A percentile compares a stretch with the other conserved stretches of the same genome.
phyloP scores from a whole-genome alignment of 768 basidiomycete genomes.

The Leccinum broughii region DNA sequence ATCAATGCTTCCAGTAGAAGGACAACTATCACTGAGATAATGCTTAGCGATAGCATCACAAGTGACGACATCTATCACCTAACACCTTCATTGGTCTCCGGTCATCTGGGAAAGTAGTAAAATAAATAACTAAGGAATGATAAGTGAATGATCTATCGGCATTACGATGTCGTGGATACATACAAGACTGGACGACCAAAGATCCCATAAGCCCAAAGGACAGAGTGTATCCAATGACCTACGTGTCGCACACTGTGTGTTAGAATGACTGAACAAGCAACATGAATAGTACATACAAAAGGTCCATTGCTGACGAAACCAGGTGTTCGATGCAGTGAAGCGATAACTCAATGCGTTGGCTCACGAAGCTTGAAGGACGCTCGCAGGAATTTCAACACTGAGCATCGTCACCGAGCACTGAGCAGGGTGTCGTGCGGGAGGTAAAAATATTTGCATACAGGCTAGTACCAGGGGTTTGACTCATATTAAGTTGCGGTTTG shows the following conservation, averaged over 20 bases:
- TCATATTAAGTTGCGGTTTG: not conserved
- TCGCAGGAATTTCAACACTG: no score
- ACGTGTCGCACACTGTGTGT: no score
- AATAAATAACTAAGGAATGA: slow-evolving; percentile 18
- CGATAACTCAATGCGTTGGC: no score
- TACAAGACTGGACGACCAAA: slow-evolving; percentile 18
- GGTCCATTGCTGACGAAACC: no score
- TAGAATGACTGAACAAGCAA: no score
- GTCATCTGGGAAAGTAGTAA: slow-evolving; percentile 20
- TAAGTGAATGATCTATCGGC: not conserved
- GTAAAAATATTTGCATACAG: no score
- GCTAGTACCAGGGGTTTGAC: no score
- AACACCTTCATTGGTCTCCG: slow-evolving; percentile 15
- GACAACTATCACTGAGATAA: slow-evolving; percentile 6
- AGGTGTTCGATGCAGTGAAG: no score
- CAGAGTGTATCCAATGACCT: slow-evolving; percentile 21
- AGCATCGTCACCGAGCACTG: no score
- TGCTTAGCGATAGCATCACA: not conserved
- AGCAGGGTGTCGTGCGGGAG: no score
- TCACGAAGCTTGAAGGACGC: no score
- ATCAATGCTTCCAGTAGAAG: slow-evolving; percentile 20
- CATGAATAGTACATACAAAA: no score
- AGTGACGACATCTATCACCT: slow-evolving; percentile 6
- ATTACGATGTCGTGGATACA: not conserved
- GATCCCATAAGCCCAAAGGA: slow-evolving; percentile 19